These are phyloP conservation scores for Cyberlindnera euphorbiae DNA, from an alignment of 805 yeast genomes.

Conservation along the genomic window DNA sequence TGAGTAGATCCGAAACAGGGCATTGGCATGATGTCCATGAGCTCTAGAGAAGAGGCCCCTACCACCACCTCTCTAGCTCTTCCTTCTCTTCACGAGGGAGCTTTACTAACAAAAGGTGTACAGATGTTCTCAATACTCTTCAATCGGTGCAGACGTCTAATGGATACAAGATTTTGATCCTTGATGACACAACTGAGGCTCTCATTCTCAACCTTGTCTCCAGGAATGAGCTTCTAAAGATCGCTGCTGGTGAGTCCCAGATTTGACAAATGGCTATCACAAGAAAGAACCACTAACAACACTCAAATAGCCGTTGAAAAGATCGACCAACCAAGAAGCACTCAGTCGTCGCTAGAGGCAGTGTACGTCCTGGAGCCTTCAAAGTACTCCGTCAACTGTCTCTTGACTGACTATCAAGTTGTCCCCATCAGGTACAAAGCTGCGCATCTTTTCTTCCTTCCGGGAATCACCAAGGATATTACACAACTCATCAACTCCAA, in stretches of 20 bases:
- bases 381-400: conserved; percentile 64
- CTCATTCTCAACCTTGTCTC: conserved; percentile 44
- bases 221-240: conserved; percentile 43
- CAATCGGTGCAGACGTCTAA: conserved; percentile 39
- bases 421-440: conserved; percentile 67
- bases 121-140: conserved; percentile 32
- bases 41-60: too few species aligned
- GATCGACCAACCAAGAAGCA: conserved; percentile 56
- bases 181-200: conserved; percentile 52
- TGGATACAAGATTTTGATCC: conserved; percentile 45
- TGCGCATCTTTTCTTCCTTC: conserved; percentile 70
- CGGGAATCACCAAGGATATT: conserved; percentile 42
- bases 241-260: conserved; percentile 35
- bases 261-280: too few species aligned
- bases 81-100: background rate
- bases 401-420: conserved; percentile 65
- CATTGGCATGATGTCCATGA: too few species aligned
- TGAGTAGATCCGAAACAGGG: too few species aligned
- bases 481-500: conserved; percentile 27
- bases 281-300: conserved; percentile 2
- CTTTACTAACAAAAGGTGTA: conserved; percentile 7
- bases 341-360: conserved; percentile 67
- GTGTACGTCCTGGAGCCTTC: conserved; percentile 74
- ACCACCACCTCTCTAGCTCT: too few species aligned
- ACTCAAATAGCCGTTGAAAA: conserved; percentile 50